Percentiles rank a stretch among this genome's conserved stretches.
Evolutionary conservation across 495 filamentous ascomycete species (phyloP).

Genomic region (Aspergillus steynii): DNA sequence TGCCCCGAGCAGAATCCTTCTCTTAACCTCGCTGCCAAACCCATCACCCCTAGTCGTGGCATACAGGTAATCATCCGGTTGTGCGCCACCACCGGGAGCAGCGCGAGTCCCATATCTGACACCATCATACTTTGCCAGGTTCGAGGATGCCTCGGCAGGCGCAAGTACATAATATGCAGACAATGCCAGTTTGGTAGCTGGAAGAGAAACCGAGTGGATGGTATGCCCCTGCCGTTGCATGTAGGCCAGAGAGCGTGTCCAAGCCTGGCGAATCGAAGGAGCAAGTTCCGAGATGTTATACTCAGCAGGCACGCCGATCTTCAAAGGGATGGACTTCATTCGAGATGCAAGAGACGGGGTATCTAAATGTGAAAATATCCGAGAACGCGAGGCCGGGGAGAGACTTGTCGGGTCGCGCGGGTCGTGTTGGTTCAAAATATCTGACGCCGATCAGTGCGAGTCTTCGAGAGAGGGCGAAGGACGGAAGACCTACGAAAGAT

Average conservation of each 20-base stretch:
- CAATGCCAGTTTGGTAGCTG: slow-evolving; percentile 79
- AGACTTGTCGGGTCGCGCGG: slow-evolving; percentile 76
- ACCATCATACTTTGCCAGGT: slow-evolving; percentile 97
- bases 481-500: slow-evolving; percentile 54
- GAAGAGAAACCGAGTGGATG: slow-evolving; percentile 76
- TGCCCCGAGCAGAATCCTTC: slow-evolving; percentile 84
- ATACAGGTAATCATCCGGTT: slow-evolving; percentile 62
- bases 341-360: slow-evolving; percentile 28
- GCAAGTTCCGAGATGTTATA: slow-evolving; percentile 88
- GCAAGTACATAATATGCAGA: slow-evolving; percentile 95
- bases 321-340: slow-evolving; percentile 33
- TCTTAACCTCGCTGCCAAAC: slow-evolving; percentile 82
- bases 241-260: slow-evolving; percentile 57
- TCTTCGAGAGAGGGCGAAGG: background rate
- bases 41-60: slow-evolving; percentile 67
- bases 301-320: slow-evolving; percentile 78
- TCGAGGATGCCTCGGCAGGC: slow-evolving; percentile 92
- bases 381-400: slow-evolving; percentile 47
- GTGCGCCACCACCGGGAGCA: slow-evolving; percentile 27
- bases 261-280: slow-evolving; percentile 63
- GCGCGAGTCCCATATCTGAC: slow-evolving; percentile 76
- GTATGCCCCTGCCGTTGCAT: slow-evolving; percentile 65
- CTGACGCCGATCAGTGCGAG: slow-evolving; percentile 24
- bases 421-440: slow-evolving; percentile 62
- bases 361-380: slow-evolving; percentile 34